Conservation (phyloP, 2,329 filamentous ascomycete genomes). For the Coniochaeta sp. region DNA sequence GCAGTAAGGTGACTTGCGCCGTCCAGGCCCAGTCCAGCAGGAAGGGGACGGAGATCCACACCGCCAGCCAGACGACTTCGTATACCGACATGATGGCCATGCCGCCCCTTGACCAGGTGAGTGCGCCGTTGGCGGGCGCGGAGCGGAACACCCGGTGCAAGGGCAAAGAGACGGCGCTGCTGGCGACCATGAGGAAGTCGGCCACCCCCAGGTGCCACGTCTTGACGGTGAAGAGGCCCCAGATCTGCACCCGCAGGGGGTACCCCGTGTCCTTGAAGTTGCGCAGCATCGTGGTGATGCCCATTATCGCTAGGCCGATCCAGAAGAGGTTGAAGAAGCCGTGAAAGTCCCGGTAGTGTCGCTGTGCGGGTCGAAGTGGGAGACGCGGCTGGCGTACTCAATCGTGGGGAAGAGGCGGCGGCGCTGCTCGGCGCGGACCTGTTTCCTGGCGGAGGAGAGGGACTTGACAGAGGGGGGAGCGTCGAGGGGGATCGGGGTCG, state of each 20-base stretch:
- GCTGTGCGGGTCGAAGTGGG: constrained; percentile 88
- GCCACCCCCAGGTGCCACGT: constrained; percentile 79
- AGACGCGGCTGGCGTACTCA: constrained; percentile 83
- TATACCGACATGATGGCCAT: constrained; percentile 76
- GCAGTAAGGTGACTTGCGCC: constrained; percentile 85
- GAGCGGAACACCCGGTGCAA: constrained; percentile 62
- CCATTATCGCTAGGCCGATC: constrained; percentile 96
- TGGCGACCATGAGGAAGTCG: constrained; percentile 78
- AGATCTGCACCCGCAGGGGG: constrained; percentile 78
- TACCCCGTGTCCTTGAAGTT: constrained; percentile 93
- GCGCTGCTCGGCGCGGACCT: constrained; percentile 72
- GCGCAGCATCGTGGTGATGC: constrained; percentile 84
- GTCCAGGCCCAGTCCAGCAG: constrained; percentile 91
- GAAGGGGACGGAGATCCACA: constrained; percentile 86
- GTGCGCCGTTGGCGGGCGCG: constrained; percentile 36
- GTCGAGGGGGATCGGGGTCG: constrained; percentile 79
- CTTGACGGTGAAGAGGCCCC: constrained; percentile 81
- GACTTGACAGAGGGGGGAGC: constrained; percentile 88
- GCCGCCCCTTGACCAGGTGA: constrained; percentile 73
- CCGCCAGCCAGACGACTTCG: constrained; percentile 68
- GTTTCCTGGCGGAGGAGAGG: constrained; percentile 77
- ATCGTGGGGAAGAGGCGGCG: constrained; percentile 87
- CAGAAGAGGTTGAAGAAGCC: constrained; percentile 98
- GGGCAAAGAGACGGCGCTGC: constrained; percentile 60
- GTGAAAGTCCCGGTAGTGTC: constrained; percentile 90